These are phyloP conservation scores for Paramecium tetraurelia DNA, from an alignment of 73 alveolate species.

Conservation along the genomic window DNA sequence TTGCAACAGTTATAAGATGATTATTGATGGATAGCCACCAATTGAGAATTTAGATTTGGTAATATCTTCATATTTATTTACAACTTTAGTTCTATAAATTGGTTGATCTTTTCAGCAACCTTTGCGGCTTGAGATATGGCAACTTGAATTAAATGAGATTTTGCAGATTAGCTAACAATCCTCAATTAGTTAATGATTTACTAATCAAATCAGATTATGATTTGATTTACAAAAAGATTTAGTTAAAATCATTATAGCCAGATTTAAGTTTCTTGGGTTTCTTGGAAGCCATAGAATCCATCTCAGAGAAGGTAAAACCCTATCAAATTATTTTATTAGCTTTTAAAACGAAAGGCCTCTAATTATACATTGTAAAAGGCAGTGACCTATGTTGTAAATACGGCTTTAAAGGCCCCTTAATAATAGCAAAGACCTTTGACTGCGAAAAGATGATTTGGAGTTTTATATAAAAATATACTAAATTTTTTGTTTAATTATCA, in stretches of 20 bases:
- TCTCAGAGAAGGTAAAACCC: slow-evolving; percentile 17
- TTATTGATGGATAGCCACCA: slow-evolving; percentile 47
- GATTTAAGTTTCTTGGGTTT: slow-evolving; percentile 44
- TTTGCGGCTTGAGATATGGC: slow-evolving; percentile 58
- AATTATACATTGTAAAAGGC: slow-evolving; percentile 39
- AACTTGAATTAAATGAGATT: slow-evolving; percentile 54
- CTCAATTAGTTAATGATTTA: background rate
- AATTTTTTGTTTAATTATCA: background rate
- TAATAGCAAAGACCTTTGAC: background rate
- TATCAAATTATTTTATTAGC: background rate
- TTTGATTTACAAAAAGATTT: slow-evolving; percentile 47
- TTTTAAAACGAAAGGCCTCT: background rate
- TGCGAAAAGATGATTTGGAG: slow-evolving; percentile 27
- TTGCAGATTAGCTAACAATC: slow-evolving; percentile 21
- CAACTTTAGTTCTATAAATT: background rate
- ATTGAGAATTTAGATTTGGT: slow-evolving; percentile 52
- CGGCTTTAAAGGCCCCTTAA: background rate
- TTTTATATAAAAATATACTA: background rate
- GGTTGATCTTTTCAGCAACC: slow-evolving; percentile 46
- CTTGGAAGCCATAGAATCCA: slow-evolving; percentile 56
- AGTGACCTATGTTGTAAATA: slow-evolving; percentile 10
- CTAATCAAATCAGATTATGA: slow-evolving; percentile 63
- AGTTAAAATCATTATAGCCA: background rate
- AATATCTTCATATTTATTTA: background rate
- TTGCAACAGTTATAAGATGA: slow-evolving; percentile 49